Conservation (phyloP, 2,329 filamentous ascomycete species). For the Hypoxylon sp. region DNA sequence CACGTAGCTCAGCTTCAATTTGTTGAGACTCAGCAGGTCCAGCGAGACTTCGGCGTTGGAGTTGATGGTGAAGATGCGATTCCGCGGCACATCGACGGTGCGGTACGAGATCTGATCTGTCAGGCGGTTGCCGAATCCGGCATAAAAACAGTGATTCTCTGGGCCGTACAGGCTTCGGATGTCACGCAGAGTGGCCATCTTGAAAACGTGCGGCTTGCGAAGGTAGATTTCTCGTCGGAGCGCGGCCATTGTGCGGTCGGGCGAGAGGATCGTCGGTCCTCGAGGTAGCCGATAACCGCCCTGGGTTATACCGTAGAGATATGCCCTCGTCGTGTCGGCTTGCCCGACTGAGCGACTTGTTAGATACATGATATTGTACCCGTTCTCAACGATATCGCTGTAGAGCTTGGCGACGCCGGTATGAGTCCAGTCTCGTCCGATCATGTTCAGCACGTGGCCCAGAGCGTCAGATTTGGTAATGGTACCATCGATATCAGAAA, state of each 20-base stretch:
- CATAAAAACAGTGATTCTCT: slow-evolving; percentile 86
- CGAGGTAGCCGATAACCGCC: slow-evolving; percentile 86
- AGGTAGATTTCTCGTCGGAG: slow-evolving; percentile 92
- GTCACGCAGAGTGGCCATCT: slow-evolving; percentile 97
- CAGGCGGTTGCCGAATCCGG: slow-evolving; percentile 94
- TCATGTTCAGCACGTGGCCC: slow-evolving; percentile 94
- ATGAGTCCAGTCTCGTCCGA: slow-evolving; percentile 98
- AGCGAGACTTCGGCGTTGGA: slow-evolving; percentile 94
- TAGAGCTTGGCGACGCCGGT: slow-evolving; percentile 96
- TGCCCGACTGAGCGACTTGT: slow-evolving; percentile 94
- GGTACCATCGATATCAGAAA: slow-evolving; percentile 97
- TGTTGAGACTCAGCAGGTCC: slow-evolving; percentile 88
- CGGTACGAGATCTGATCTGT: slow-evolving; percentile 97
- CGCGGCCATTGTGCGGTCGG: slow-evolving; percentile 93
- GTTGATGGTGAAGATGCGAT: slow-evolving; percentile 98
- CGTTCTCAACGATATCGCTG: slow-evolving; percentile 92
- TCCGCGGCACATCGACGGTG: slow-evolving; percentile 92
- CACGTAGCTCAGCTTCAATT: slow-evolving; percentile 95
- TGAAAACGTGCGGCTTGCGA: slow-evolving; percentile 97
- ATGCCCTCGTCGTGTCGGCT: slow-evolving; percentile 87
- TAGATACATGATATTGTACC: slow-evolving; percentile 98
- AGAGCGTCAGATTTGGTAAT: slow-evolving; percentile 97
- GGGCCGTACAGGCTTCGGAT: slow-evolving; percentile 87
- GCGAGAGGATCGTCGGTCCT: slow-evolving; percentile 93
- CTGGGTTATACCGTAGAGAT: slow-evolving; percentile 88